phyloP scores from a whole-genome alignment of 352 stramenopile genomes.

The Sclerospora graminicola region DNA sequence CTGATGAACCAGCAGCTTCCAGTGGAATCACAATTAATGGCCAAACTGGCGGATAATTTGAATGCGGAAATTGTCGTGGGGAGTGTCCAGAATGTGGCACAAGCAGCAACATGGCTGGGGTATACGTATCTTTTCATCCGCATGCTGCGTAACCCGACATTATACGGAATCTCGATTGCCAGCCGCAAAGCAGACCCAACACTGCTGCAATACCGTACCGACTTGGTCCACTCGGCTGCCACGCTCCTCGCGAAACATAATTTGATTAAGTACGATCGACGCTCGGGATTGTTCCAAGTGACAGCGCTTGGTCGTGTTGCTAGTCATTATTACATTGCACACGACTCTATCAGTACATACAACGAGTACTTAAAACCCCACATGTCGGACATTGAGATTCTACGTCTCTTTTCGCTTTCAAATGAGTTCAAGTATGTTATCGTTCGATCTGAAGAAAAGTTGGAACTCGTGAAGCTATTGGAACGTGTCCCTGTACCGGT shows the following conservation, averaged over 20 bases:
- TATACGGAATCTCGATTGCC: constrained; percentile 92
- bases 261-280: constrained; percentile 97
- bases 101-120: constrained; percentile 97
- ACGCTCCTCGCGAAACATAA: constrained; percentile 94
- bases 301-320: constrained; percentile 96
- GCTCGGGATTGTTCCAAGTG: constrained; percentile 91
- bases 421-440: constrained; percentile 99
- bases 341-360: constrained; percentile 97
- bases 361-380: constrained; percentile 97
- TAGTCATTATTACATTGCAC: constrained; percentile 99
- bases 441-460: constrained; percentile 96
- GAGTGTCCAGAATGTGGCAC: constrained; percentile 88
- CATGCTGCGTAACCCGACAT: constrained; percentile 95
- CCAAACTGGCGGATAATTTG: constrained; percentile 93
- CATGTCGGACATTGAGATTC: constrained; percentile 99
- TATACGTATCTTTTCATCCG: constrained; percentile 99
- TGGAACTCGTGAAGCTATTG: constrained; percentile 96
- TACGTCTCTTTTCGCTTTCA: constrained; percentile 97
- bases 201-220: constrained; percentile 91
- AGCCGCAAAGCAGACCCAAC: constrained; percentile 87
- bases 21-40: constrained; percentile 98
- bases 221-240: constrained; percentile 95
- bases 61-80: constrained; percentile 99
- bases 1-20: constrained; percentile 99
- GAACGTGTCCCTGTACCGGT: constrained; percentile 97